Evolutionary conservation across 1,284 basidiomycete genomes (phyloP).

Genomic region (Spongispora temasekensis): DNA sequence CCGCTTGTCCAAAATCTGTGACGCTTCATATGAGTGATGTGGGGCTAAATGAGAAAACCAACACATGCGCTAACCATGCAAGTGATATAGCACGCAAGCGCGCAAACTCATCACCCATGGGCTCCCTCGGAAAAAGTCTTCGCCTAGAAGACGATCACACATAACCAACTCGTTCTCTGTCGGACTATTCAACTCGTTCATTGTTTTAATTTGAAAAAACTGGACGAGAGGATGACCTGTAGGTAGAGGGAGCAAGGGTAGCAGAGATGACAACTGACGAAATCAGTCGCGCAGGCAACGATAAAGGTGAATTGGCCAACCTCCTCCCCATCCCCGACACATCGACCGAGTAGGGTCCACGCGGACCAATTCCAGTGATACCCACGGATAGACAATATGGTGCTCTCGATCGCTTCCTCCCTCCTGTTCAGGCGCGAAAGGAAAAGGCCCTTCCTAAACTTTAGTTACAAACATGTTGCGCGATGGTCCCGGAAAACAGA

Average conservation of each 20-base stretch:
- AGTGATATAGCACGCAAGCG: conserved; percentile 87
- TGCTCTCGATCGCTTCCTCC: conserved; percentile 84
- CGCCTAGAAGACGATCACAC: conserved; percentile 73
- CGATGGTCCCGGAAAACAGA: conserved; percentile 3
- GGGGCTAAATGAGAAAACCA: conserved; percentile 1
- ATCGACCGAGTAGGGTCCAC: conserved; percentile 82
- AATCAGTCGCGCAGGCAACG: conserved; percentile 12
- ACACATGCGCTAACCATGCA: conserved; percentile 63
- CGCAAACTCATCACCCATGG: conserved; percentile 86
- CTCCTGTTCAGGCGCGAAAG: conserved; percentile 76
- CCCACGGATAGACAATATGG: conserved; percentile 74
- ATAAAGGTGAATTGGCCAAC: conserved; percentile 46
- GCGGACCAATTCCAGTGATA: conserved; percentile 97
- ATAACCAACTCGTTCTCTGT: conserved; percentile 80
- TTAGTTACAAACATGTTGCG: conserved; percentile 6
- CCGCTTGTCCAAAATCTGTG: conserved; percentile 84
- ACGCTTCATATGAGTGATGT: conserved; percentile 9
- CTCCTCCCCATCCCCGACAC: conserved; percentile 89
- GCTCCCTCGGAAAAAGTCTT: conserved; percentile 79
- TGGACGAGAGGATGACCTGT: conserved; percentile 73
- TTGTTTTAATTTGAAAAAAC: conserved; percentile 88
- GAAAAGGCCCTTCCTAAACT: conserved; percentile 73
- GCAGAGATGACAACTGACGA: conserved; percentile 60
- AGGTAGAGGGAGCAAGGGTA: conserved; percentile 65
- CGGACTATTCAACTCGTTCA: conserved; percentile 87